A percentile compares a stretch with the other conserved stretches of the same genome.
phyloP scores from a whole-genome alignment of 345 rosid species.

The Linum lewisii region DNA sequence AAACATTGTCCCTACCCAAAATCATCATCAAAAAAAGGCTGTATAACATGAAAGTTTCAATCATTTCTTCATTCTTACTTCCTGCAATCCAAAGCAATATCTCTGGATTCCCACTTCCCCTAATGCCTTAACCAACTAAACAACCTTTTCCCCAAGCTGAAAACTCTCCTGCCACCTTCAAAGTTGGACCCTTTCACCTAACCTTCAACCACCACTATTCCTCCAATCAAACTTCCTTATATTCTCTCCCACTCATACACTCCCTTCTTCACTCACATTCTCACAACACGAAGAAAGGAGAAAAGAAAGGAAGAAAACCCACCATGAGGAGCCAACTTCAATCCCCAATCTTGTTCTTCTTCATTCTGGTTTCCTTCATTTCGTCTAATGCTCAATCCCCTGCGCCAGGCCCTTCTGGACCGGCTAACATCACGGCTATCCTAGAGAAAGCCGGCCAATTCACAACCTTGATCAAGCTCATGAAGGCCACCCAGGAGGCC shows the following conservation, averaged over 20 bases:
- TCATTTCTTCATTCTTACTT: slow-evolving; percentile 6
- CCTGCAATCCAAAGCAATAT: slow-evolving; percentile 31
- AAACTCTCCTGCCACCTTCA: slow-evolving; percentile 25
- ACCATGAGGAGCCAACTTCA: slow-evolving; percentile 29
- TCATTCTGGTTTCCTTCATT: slow-evolving; percentile 21
- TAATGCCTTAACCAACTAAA: slow-evolving; percentile 8
- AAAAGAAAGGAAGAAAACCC: background rate
- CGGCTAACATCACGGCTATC: slow-evolving; percentile 58
- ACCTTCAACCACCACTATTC: slow-evolving; percentile 18
- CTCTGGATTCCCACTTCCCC: slow-evolving; percentile 11
- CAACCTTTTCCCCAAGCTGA: no score
- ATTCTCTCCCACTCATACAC: slow-evolving; percentile 1
- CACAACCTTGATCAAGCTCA: slow-evolving; percentile 48
- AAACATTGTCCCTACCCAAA: background rate
- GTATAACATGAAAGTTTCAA: background rate
- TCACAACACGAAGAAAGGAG: background rate
- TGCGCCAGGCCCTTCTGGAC: slow-evolving; percentile 42
- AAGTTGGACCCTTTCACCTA: slow-evolving; percentile 26
- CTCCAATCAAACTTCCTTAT: slow-evolving; percentile 11
- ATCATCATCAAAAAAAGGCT: no score
- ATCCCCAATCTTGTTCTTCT: slow-evolving; percentile 16
- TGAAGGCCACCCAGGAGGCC: slow-evolving; percentile 53
- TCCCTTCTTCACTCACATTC: slow-evolving; percentile 9
- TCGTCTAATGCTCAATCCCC: slow-evolving; percentile 41
- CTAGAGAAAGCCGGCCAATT: slow-evolving; percentile 78